These are phyloP conservation scores for Leccinum longicurvipes DNA, from an alignment of 768 basidiomycete species.

Conservation along the genomic window DNA sequence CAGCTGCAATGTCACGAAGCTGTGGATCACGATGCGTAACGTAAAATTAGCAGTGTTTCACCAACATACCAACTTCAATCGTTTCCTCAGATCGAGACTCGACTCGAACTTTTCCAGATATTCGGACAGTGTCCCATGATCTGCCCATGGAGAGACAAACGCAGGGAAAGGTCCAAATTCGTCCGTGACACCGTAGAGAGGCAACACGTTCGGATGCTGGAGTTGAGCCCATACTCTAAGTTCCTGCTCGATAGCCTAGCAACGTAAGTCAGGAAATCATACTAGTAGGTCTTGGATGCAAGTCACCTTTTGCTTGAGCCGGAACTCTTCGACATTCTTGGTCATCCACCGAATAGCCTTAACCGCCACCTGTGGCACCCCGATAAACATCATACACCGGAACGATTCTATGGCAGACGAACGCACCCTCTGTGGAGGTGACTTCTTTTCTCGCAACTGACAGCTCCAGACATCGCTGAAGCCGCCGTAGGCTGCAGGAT, in stretches of 20 bases:
- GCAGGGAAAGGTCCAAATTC: conserved; percentile 29
- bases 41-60: background rate
- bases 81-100: conserved; percentile 8
- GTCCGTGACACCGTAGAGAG: conserved; percentile 25
- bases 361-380: conserved; percentile 22
- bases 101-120: conserved; percentile 24
- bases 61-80: conserved; percentile 18
- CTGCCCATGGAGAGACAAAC: conserved; percentile 35
- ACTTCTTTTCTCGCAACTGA: background rate
- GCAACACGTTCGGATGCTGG: conserved; percentile 28
- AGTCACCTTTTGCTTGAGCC: conserved; percentile 16
- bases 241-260: conserved; percentile 28
- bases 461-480: conserved; percentile 32
- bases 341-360: conserved; percentile 20
- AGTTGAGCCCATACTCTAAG: conserved; percentile 30
- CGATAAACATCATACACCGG: background rate
- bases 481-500: conserved; percentile 27
- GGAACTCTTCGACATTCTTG: background rate
- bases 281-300: background rate
- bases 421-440: conserved; percentile 12
- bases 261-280: conserved; percentile 5
- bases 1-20: conserved; percentile 25
- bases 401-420: background rate
- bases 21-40: conserved; percentile 3
- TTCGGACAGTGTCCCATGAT: conserved; percentile 28